Percentiles rank a stretch among this genome's conserved stretches.
phyloP scores from a whole-genome alignment of 192 early-diverging fungal genomes.

The Coemansia brasiliensis region DNA sequence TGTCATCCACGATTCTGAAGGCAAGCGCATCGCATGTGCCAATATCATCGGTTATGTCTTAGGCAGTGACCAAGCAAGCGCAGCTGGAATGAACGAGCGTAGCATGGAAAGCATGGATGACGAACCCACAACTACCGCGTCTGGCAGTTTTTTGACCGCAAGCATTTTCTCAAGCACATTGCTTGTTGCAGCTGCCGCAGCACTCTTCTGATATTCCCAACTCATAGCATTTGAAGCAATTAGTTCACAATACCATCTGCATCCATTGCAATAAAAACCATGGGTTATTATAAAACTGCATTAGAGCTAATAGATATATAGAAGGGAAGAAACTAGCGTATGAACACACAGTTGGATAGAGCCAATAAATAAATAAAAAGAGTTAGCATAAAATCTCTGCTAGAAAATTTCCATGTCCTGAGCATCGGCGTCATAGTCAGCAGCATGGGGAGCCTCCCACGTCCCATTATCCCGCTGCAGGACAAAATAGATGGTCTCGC shows the following conservation, averaged over 20 bases:
- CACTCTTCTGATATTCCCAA: constrained; percentile 3
- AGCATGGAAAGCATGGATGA: neutral
- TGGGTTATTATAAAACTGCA: no score
- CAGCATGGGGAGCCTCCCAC: constrained; percentile 38
- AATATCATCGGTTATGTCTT: constrained; percentile 51
- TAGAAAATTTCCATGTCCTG: constrained; percentile 29
- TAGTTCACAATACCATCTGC: no score
- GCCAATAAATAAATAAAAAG: no score
- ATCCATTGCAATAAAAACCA: no score
- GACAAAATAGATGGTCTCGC: constrained; percentile 31
- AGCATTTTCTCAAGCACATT: neutral
- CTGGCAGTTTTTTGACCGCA: neutral
- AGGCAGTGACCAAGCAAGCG: constrained; percentile 10
- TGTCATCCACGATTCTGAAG: constrained; percentile 58
- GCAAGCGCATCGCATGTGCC: constrained; percentile 58
- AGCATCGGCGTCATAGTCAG: constrained; percentile 31
- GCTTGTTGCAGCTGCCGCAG: neutral
- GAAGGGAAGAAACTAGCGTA: no score
- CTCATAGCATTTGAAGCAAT: no score
- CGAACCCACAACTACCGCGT: neutral
- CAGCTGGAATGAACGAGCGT: neutral
- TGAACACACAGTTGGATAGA: no score
- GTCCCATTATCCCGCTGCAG: constrained; percentile 19
- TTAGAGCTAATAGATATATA: no score
- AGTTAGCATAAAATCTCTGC: no score